Base-by-base conservation (phyloP, 202 grass and related monocot species). In the Saccharum hybrid region DNA sequence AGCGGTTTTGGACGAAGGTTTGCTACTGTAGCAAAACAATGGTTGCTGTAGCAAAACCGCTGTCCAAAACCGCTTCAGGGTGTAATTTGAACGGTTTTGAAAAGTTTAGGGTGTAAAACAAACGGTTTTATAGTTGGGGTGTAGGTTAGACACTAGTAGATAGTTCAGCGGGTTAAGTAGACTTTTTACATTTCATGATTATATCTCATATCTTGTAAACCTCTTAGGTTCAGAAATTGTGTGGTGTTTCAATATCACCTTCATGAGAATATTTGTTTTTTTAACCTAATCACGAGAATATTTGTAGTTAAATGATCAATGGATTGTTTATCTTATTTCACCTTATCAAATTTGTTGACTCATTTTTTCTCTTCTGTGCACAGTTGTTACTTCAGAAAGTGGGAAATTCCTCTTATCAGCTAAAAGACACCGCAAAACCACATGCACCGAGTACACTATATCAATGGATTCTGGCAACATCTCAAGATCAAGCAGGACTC, bases 381-480 rank as follows among this genome's bases (percentile, higher is more conserved):
- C 82, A 99, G 97, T 89, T 83, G 97, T 94, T 80, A 87, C 94
- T 41, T 90, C 88, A 11, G 97, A 99, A 88, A 94, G 74, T 68
- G 97, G 97, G 7, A 99, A 99, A 63, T 96, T 99, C 46, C 88
- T 96, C 45, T 77, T 99, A 42, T 94, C 97, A 10, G 97, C 97
- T 7, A 99, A 89, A 89, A 88, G 93, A 78, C 87, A 84, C 45
- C 97, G 97, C 70, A 96, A 91, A 43, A 90, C 97, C 22, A 96
- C 97, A 52, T 88, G 84, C 76, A 99, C 97, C 2, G 97, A 99
- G 83, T 99, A 99, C 78, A 89, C 90, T 74, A 92, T 99, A 61
- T 99, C 97, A n/a, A 91, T 99, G 93, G 84, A 94, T 73, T 70
- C 91, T 77, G 60, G 65, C 56, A 94, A 84, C 66, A 86, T 94